Evolutionary conservation across 2,329 filamentous ascomycete species (phyloP), one percentile per base, ranked within the genome.

Genomic region (Fusarium ambrosium): DNA sequence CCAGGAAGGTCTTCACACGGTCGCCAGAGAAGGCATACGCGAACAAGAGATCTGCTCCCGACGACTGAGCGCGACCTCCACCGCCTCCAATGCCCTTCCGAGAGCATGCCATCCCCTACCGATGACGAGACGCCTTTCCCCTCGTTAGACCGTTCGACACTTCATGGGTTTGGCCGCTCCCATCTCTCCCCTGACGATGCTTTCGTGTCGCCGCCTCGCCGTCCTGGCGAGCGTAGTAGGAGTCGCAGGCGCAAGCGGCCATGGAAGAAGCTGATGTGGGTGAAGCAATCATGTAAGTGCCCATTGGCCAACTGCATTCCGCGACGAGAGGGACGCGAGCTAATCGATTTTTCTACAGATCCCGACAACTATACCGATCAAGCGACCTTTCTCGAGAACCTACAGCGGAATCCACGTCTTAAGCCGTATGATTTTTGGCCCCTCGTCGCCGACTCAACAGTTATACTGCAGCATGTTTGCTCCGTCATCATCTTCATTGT

Each of bases 341-440:
- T 39, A 24, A 39, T 36, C 32, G 18, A 18, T 27, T 37, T 18
- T 53, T 32, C 6, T 20, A 14, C 62, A 95, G 94, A 97, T 81
- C 95, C 97, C n/a, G 97, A 99, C 83, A 99, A 99, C 83, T 98
- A 98, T 82, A 98, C 97, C 45, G 97, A 99, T 81, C 95, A 97
- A 81, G 94, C 94, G 70, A 98, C 97, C 2, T 99, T 99, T 79
- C 92, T 99, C 76, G 96, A 98, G 81, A 95, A 97, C 79, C 90
- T 99, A 20, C 96, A 99, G 83, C 91, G 95, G 58, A 99, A 99
- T 82, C 96, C 96, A 6, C 92, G 95, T 45, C 89, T 98, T 62
- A 93, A 97, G 76, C 96, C 96, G 0, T 99, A 99, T 83, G 95
- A 98, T 80, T 99, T 99, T 84, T 99, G 97, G 96, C 95, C 95